Evolutionary conservation across 768 basidiomycete genomes (phyloP).

Genomic region (Pleurotus eryngii): DNA sequence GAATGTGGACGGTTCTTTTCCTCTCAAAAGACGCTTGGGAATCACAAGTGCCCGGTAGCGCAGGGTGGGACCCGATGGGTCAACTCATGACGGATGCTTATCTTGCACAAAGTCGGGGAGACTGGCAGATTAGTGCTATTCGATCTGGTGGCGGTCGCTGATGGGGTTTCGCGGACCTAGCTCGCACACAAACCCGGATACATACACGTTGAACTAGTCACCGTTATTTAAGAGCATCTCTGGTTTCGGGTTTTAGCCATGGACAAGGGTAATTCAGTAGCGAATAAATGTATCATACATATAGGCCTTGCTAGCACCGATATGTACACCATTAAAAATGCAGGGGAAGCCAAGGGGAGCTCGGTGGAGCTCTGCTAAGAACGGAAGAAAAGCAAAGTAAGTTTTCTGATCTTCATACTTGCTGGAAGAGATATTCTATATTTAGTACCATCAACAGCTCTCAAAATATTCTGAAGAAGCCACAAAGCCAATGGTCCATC

Average conservation of each 20-base stretch:
- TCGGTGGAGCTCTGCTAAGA: too few relatives aligned
- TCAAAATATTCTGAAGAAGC: not conserved
- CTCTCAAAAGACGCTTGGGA: constrained; percentile 46
- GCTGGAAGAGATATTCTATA: not conserved
- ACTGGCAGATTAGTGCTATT: not conserved
- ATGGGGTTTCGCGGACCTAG: not conserved
- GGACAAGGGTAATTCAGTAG: constrained; percentile 16
- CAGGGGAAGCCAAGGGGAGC: too few relatives aligned
- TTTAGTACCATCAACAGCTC: constrained; percentile 2
- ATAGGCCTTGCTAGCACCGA: not conserved
- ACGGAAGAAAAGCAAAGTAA: too few relatives aligned
- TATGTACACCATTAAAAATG: too few relatives aligned
- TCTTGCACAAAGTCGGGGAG: not conserved
- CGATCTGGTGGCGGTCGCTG: not conserved
- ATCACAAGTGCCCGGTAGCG: constrained; percentile 54
- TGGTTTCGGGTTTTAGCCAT: constrained; percentile 10
- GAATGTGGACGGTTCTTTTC: constrained; percentile 55
- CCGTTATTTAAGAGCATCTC: not conserved
- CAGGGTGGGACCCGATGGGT: constrained; percentile 50
- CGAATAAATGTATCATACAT: constrained; percentile 1
- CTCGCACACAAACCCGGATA: not conserved
- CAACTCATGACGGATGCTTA: constrained; percentile 19
- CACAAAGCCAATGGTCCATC: too few relatives aligned
- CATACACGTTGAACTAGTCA: not conserved
- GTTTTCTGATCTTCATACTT: too few relatives aligned